Conservation (phyloP, 2,329 filamentous ascomycete species). For the Pseudogymnoascus sp. region DNA sequence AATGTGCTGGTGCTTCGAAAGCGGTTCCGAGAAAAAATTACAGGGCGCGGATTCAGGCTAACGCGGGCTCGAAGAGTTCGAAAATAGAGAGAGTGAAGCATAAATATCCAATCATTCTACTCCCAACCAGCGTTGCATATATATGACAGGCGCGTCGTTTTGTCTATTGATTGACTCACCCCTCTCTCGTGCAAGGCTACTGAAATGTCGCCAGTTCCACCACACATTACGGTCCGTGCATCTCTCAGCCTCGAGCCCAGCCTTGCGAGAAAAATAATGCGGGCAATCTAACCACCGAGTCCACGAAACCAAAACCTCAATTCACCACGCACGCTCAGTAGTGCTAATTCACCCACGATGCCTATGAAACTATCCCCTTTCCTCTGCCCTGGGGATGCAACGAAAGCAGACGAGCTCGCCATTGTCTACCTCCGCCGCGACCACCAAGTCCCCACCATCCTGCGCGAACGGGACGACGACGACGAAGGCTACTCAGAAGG, state of each 20-base stretch:
- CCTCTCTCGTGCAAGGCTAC: background rate
- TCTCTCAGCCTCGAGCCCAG: background rate
- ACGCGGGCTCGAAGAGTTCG: background rate
- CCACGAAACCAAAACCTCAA: background rate
- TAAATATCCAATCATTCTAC: constrained; percentile 1
- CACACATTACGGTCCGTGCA: background rate
- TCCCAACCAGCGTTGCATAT: background rate
- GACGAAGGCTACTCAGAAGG: constrained; percentile 68
- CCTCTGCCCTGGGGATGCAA: constrained; percentile 56
- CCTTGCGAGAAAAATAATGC: constrained; percentile 10
- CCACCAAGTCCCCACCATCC: constrained; percentile 67
- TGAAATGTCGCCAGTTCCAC: constrained; percentile 7
- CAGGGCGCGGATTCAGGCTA: background rate
- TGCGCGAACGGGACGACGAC: constrained; percentile 52
- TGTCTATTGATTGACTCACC: constrained; percentile 3
- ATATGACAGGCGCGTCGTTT: background rate
- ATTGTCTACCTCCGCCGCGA: constrained; percentile 87
- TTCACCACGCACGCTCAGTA: background rate
- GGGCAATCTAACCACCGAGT: background rate
- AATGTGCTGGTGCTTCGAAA: background rate
- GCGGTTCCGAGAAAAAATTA: background rate
- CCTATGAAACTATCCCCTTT: constrained; percentile 58
- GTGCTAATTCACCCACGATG: constrained; percentile 17
- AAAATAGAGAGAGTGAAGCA: constrained; percentile 6
- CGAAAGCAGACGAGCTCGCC: constrained; percentile 60